A percentile compares a stretch with the other conserved stretches of the same genome.
Conservation (phyloP, 306 rosid genomes). For the Gleditsia sinensis region DNA sequence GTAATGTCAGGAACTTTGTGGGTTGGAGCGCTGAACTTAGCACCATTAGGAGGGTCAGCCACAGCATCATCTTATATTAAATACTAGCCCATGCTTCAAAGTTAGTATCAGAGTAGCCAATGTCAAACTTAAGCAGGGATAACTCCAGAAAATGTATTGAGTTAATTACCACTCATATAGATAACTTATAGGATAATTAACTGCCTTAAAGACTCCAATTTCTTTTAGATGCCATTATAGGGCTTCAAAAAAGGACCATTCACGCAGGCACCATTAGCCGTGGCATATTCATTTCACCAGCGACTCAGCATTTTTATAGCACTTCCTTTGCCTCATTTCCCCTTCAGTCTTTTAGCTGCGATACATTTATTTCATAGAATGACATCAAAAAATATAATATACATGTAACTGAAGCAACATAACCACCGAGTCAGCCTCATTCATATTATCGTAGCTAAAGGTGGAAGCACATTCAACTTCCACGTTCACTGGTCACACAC, state of each 20-base stretch:
- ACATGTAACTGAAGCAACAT: background rate
- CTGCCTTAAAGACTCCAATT: background rate
- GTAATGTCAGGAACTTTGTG: conserved; percentile 35
- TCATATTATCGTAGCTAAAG: background rate
- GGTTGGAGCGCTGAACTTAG: conserved; percentile 32
- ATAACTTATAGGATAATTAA: background rate
- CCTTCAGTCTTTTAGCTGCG: background rate
- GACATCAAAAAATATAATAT: background rate
- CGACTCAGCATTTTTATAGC: background rate
- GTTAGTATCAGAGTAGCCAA: background rate
- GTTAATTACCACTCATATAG: background rate
- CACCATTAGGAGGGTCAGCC: conserved; percentile 39
- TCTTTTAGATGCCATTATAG: background rate
- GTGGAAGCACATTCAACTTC: background rate
- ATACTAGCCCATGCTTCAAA: too few relatives aligned
- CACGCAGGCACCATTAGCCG: background rate
- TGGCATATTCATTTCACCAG: background rate
- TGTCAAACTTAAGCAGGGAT: background rate
- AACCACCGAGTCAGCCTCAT: background rate
- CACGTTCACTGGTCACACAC: too few relatives aligned
- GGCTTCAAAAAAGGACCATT: background rate
- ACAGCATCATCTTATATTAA: too few relatives aligned
- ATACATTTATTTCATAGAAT: background rate
- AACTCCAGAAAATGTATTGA: background rate
- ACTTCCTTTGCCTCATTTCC: background rate